Evolutionary conservation across 805 yeast genomes (phyloP).

Genomic region (Ogataea chonburiensis): DNA sequence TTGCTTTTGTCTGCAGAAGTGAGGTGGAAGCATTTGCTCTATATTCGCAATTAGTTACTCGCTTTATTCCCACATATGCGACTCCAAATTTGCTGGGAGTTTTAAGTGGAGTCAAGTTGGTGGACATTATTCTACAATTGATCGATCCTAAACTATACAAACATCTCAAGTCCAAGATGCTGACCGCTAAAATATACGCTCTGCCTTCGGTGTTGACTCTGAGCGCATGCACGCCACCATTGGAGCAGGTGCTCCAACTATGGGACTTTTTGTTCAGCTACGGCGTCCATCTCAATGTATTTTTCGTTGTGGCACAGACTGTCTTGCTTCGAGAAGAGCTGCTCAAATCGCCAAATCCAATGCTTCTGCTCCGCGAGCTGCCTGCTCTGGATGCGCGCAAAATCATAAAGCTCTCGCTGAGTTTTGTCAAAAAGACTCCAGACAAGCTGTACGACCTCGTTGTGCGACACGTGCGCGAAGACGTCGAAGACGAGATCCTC

Average conservation of each 20-base stretch:
- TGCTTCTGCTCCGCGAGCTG: conserved; percentile 68
- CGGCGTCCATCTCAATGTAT: conserved; percentile 83
- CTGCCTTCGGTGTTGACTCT: conserved; percentile 80
- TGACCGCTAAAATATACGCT: conserved; percentile 85
- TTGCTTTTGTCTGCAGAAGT: conserved; percentile 68
- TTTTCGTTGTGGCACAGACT: conserved; percentile 81
- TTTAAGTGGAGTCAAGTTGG: conserved; percentile 67
- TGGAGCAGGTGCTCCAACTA: conserved; percentile 66
- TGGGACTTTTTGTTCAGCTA: conserved; percentile 94
- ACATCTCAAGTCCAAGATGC: conserved; percentile 57
- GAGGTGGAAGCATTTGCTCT: conserved; percentile 85
- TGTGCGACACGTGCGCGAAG: conserved; percentile 62
- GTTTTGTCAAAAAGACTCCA: conserved; percentile 76
- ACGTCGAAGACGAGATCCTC: conserved; percentile 31
- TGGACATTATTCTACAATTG: conserved; percentile 68
- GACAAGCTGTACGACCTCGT: conserved; percentile 60
- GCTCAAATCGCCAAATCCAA: conserved; percentile 64
- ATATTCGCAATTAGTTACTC: conserved; percentile 58
- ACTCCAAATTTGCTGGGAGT: conserved; percentile 79
- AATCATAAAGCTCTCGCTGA: conserved; percentile 73
- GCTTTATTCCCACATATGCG: conserved; percentile 74
- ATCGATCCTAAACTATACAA: conserved; percentile 71
- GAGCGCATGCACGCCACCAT: conserved; percentile 86
- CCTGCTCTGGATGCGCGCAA: conserved; percentile 72
- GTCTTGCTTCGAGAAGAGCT: conserved; percentile 64